Evolutionary conservation across 768 basidiomycete genomes (phyloP).

Genomic region (Amyloporia xantha): DNA sequence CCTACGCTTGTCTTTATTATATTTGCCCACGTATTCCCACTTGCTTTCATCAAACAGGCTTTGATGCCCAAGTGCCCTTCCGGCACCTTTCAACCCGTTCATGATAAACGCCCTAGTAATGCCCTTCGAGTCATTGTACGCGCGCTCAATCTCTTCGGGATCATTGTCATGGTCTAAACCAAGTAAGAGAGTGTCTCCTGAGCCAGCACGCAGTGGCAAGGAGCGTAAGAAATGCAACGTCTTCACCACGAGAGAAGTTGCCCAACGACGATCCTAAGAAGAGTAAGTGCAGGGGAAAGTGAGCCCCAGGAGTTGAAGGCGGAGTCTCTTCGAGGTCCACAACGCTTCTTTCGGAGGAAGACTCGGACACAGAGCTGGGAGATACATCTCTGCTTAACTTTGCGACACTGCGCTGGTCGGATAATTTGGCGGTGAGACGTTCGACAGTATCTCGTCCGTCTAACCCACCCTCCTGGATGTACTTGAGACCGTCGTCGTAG

Average conservation of each 20-base stretch:
- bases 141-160: conserved; percentile 63
- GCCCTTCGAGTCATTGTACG: conserved; percentile 81
- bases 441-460: conserved; percentile 19
- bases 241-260: conserved; percentile 73
- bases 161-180: conserved; percentile 87
- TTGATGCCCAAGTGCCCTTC: conserved; percentile 61
- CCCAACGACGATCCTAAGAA: conserved; percentile 92
- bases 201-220: conserved; percentile 68
- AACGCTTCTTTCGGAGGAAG: conserved; percentile 9
- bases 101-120: conserved; percentile 74
- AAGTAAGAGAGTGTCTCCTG: conserved; percentile 78
- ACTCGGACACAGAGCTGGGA: conserved; percentile 30
- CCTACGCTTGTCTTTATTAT: conserved; percentile 50
- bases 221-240: conserved; percentile 67
- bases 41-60: conserved; percentile 54
- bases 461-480: conserved; percentile 62
- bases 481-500: conserved; percentile 83
- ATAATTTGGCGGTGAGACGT: conserved; percentile 6
- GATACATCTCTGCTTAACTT: conserved; percentile 27
- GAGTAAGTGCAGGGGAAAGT: conserved; percentile 67
- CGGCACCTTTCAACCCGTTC: conserved; percentile 74
- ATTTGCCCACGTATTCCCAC: conserved; percentile 66
- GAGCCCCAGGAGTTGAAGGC: conserved; percentile 43
- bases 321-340: conserved; percentile 21
- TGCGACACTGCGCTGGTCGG: conserved; percentile 13